Evolutionary conservation across 306 rosid species (phyloP).

Genomic region (Sindora glabra): DNA sequence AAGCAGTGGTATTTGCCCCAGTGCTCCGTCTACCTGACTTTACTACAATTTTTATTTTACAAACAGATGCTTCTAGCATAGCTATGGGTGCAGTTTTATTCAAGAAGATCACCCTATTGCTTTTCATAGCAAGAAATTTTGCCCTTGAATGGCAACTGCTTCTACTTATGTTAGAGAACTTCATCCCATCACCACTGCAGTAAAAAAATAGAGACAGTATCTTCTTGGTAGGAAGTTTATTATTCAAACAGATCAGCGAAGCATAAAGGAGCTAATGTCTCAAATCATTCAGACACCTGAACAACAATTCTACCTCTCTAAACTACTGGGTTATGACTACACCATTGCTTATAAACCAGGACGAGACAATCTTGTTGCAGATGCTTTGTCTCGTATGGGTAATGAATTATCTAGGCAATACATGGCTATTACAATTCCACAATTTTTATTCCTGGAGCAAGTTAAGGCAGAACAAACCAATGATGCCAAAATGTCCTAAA

Average conservation of each 20-base stretch:
- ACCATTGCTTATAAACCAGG: not conserved
- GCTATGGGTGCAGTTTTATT: not conserved
- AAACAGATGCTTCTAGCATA: not conserved
- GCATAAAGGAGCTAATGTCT: not conserved
- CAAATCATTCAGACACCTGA: not conserved
- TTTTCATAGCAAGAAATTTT: not conserved
- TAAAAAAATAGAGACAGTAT: not conserved
- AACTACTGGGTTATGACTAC: not conserved
- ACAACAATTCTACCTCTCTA: not conserved
- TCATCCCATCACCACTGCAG: not conserved
- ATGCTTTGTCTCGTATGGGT: no score
- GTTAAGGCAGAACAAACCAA: not conserved
- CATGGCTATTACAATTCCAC: not conserved
- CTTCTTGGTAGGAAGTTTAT: not conserved
- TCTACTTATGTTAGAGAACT: not conserved
- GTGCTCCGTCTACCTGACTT: not conserved
- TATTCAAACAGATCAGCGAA: not conserved
- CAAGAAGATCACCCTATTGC: not conserved
- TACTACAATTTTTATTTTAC: not conserved
- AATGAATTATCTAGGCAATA: not conserved
- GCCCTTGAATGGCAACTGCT: not conserved
- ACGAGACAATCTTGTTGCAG: not conserved
- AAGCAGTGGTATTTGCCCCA: not conserved
- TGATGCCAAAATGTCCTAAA: not conserved
- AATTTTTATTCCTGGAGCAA: not conserved